phyloP scores from a whole-genome alignment of 495 filamentous ascomycete species.

The Neurospora sp. region DNA sequence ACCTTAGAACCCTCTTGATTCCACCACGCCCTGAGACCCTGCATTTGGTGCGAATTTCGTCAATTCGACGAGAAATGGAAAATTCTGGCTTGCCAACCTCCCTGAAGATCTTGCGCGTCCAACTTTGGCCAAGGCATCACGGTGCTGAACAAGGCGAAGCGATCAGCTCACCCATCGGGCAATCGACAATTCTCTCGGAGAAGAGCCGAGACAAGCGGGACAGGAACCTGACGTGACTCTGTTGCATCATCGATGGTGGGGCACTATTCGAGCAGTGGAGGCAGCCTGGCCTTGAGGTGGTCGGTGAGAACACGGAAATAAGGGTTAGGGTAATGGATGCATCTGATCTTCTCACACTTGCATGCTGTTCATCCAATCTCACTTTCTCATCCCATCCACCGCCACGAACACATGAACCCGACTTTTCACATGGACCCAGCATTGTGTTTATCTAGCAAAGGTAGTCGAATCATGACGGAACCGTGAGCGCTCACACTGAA shows the following conservation, averaged over 20 bases:
- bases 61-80: neutral
- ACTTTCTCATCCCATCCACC: neutral
- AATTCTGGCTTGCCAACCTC: neutral
- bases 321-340: neutral
- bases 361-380: neutral
- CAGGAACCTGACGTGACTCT: neutral
- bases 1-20: neutral
- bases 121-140: neutral
- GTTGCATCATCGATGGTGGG: neutral
- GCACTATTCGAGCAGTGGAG: neutral
- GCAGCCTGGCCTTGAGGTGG: neutral
- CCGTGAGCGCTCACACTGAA: neutral
- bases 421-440: neutral
- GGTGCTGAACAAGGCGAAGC: neutral
- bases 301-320: neutral
- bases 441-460: neutral
- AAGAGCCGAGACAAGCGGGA: neutral
- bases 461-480: neutral
- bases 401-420: neutral
- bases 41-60: neutral
- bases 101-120: neutral
- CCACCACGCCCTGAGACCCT: neutral
- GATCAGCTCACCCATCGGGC: neutral
- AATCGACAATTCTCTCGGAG: neutral
- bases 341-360: neutral